Conservation (phyloP, 108 stramenopile genomes). For the Skeletonema potamos region DNA sequence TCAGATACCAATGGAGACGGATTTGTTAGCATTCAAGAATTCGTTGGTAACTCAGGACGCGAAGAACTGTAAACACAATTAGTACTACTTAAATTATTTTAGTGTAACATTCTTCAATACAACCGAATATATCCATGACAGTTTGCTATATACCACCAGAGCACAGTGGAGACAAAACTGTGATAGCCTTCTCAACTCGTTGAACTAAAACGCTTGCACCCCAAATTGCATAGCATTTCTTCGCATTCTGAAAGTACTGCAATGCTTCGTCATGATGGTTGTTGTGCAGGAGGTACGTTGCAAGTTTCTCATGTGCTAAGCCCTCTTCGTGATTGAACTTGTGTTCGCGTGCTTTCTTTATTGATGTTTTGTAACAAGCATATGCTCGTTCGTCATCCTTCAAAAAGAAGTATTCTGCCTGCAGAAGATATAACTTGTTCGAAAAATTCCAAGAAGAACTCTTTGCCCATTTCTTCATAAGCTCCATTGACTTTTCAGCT, state of each 20-base stretch:
- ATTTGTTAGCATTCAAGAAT: constrained; percentile 19
- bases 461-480: constrained; percentile 38
- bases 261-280: constrained; percentile 17
- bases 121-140: no score
- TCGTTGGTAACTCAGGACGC: neutral
- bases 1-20: constrained; percentile 34
- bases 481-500: constrained; percentile 9
- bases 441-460: constrained; percentile 52
- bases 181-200: constrained; percentile 28
- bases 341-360: constrained; percentile 39
- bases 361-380: constrained; percentile 40
- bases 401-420: constrained; percentile 50
- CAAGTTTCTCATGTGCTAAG: constrained; percentile 50
- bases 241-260: constrained; percentile 33
- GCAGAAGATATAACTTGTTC: constrained; percentile 46
- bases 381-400: constrained; percentile 36
- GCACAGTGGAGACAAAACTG: constrained; percentile 22
- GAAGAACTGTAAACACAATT: neutral
- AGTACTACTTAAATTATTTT: no score
- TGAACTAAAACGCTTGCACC: constrained; percentile 48
- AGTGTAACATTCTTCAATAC: no score
- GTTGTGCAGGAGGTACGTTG: constrained; percentile 27
- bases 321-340: constrained; percentile 55
- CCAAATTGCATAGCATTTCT: constrained; percentile 51
- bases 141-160: neutral